Evolutionary conservation across 768 basidiomycete species (phyloP).

Genomic region (Epithele typhae): DNA sequence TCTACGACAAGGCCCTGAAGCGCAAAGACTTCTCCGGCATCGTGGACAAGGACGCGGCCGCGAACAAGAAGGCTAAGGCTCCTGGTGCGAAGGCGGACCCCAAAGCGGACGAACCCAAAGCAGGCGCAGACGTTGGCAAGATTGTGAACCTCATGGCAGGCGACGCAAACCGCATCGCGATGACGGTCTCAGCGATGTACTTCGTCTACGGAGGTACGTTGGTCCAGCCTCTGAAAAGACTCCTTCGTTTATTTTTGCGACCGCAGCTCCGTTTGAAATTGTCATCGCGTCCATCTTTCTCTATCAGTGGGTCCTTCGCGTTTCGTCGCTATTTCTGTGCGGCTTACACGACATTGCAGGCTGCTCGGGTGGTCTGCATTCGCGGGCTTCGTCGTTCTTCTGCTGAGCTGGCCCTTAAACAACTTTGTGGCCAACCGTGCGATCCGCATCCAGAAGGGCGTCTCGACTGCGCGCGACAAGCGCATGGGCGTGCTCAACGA

Average conservation of each 20-base stretch:
- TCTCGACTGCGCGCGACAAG: constrained; percentile 62
- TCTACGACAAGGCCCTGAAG: constrained; percentile 86
- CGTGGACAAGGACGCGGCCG: constrained; percentile 44
- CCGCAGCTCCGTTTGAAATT: constrained; percentile 74
- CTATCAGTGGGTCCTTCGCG: constrained; percentile 50
- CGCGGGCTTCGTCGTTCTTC: constrained; percentile 65
- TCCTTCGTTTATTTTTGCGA: neutral
- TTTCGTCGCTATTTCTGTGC: neutral
- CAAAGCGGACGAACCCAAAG: constrained; percentile 49
- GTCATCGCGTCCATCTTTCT: constrained; percentile 68
- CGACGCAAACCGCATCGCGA: constrained; percentile 59
- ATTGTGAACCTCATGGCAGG: constrained; percentile 88
- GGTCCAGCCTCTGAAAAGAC: neutral
- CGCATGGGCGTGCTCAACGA: constrained; percentile 78
- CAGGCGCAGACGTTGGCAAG: constrained; percentile 84
- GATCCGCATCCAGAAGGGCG: constrained; percentile 56
- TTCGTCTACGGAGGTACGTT: constrained; percentile 61
- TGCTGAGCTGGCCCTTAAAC: constrained; percentile 70
- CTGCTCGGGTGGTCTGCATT: constrained; percentile 70
- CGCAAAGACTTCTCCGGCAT: constrained; percentile 82
- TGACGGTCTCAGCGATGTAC: constrained; percentile 52
- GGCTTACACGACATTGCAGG: constrained; percentile 27
- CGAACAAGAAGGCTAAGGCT: constrained; percentile 30
- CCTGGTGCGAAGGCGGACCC: constrained; percentile 22
- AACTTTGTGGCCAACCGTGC: constrained; percentile 57